Conservation (phyloP, 108 stramenopile genomes). For the Nitzschia sp. region DNA sequence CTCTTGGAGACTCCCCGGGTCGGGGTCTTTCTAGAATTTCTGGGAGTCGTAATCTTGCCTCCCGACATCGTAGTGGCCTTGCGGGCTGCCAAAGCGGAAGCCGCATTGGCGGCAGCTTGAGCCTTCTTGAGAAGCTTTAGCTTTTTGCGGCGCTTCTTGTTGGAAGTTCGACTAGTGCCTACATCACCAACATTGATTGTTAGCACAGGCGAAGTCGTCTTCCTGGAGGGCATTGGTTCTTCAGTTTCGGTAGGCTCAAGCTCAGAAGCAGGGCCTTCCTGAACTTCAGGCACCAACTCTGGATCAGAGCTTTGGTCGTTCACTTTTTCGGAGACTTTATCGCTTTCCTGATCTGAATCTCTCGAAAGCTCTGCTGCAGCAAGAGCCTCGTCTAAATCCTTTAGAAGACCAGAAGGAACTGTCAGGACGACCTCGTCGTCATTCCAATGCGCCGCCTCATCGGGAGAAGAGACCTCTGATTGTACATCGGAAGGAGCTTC, state of each 20-base stretch:
- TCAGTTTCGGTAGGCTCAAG: background rate
- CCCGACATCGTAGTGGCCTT: background rate
- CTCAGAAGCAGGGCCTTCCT: background rate
- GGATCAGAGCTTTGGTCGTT: background rate
- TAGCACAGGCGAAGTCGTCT: background rate
- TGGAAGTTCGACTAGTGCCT: conserved; percentile 48
- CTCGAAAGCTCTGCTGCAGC: conserved; percentile 31
- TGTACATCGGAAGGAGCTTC: conserved; percentile 7
- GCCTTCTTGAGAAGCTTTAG: conserved; percentile 74
- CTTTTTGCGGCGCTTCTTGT: conserved; percentile 68
- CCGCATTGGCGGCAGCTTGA: conserved; percentile 51
- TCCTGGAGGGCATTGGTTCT: background rate
- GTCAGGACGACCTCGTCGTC: conserved; percentile 17
- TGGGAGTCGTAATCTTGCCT: background rate
- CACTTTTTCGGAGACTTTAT: background rate
- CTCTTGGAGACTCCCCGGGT: conserved; percentile 24
- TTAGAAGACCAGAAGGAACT: conserved; percentile 29
- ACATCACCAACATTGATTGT: background rate
- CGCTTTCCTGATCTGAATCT: background rate
- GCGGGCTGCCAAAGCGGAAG: conserved; percentile 19
- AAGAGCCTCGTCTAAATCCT: conserved; percentile 43
- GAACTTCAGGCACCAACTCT: background rate
- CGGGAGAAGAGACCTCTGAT: background rate
- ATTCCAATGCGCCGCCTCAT: background rate
- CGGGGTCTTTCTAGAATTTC: conserved; percentile 9